Evolutionary conservation across 2,329 filamentous ascomycete species (phyloP).

Genomic region (Sarocladium brachiariae): DNA sequence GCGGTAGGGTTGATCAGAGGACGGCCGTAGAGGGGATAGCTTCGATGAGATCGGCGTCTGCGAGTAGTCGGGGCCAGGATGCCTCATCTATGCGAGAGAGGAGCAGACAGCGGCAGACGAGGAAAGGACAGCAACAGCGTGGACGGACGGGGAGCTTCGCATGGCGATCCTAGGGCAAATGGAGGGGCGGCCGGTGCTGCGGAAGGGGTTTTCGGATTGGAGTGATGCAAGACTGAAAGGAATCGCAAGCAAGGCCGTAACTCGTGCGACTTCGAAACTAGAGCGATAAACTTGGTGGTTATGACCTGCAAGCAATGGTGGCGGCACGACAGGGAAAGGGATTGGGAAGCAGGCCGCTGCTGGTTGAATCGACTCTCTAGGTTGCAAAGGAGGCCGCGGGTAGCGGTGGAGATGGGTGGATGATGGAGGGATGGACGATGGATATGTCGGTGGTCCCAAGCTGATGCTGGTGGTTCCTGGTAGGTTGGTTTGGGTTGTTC

Average conservation of each 20-base stretch:
- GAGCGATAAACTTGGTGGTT: no score
- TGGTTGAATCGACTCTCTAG: neutral
- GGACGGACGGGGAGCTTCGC: neutral
- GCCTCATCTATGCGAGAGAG: slow-evolving; percentile 4
- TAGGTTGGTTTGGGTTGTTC: neutral
- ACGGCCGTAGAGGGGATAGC: neutral
- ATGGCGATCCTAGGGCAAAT: neutral
- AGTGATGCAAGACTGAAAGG: neutral
- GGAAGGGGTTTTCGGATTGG: neutral
- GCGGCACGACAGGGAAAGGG: no score
- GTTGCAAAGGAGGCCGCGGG: neutral
- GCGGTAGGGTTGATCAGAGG: neutral
- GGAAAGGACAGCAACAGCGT: neutral
- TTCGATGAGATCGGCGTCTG: slow-evolving; percentile 1
- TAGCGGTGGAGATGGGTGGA: slow-evolving; percentile 1
- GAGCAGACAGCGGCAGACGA: neutral
- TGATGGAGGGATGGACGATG: no score
- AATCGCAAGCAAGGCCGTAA: no score
- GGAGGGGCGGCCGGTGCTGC: neutral
- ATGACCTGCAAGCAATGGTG: no score
- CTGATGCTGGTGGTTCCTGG: neutral
- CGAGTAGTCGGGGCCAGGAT: neutral
- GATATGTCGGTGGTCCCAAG: neutral
- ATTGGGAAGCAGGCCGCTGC: neutral
- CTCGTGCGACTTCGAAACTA: neutral